A percentile compares a stretch with the other conserved stretches of the same genome.
Evolutionary conservation across 192 early-diverging fungal genomes (phyloP).

Genomic region (Podila verticillata): DNA sequence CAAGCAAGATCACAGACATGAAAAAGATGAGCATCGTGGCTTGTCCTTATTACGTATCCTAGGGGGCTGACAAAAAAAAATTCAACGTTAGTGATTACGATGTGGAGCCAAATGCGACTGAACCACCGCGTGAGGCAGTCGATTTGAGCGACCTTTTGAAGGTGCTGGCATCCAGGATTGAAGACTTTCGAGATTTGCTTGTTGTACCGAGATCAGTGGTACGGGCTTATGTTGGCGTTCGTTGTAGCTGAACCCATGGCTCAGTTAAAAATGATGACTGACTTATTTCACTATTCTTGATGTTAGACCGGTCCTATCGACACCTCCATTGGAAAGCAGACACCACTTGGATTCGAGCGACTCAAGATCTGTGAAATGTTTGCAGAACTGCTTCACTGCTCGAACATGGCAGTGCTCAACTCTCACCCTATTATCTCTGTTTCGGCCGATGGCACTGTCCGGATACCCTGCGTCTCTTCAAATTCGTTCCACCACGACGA

Average conservation of each 20-base stretch:
- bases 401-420: constrained; percentile 85
- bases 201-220: constrained; percentile 78
- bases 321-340: constrained; percentile 82
- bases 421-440: constrained; percentile 41
- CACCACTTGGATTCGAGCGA: constrained; percentile 93
- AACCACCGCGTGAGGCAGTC: constrained; percentile 54
- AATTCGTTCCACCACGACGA: background rate
- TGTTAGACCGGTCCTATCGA: constrained; percentile 66
- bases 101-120: constrained; percentile 44
- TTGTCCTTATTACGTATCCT: background rate
- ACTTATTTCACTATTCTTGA: background rate
- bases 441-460: constrained; percentile 47
- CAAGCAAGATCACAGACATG: background rate
- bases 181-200: constrained; percentile 82
- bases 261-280: background rate
- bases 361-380: constrained; percentile 97
- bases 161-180: constrained; percentile 81
- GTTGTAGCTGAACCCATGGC: too few species aligned
- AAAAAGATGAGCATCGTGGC: background rate
- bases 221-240: constrained; percentile 11
- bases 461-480: constrained; percentile 7
- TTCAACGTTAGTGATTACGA: constrained; percentile 49
- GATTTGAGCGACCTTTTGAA: constrained; percentile 92
- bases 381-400: constrained; percentile 96
- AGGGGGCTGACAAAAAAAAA: background rate